These are phyloP conservation scores for Adenanthera pavonina DNA, from an alignment of 306 rosid genomes.

Conservation along the genomic window DNA sequence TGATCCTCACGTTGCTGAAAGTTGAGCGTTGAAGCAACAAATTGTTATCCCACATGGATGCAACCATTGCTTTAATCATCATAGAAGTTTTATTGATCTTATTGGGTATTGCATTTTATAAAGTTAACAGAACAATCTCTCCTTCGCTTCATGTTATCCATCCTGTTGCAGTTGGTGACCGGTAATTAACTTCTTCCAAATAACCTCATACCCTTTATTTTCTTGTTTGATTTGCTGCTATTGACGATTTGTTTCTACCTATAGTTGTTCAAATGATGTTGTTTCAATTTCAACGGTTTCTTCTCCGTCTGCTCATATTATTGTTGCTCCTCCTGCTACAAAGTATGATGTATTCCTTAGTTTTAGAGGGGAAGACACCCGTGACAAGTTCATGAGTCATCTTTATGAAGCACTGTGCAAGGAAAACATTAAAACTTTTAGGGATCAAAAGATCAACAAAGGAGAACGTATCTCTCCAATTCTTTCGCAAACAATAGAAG, in stretches of 20 bases:
- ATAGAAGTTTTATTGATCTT: not conserved
- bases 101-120: not conserved
- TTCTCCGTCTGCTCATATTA: not conserved
- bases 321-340: not conserved
- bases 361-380: conserved; percentile 11
- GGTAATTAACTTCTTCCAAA: not conserved
- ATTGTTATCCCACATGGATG: no score
- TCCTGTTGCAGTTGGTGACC: not conserved
- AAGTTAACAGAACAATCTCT: not conserved
- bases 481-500: not conserved
- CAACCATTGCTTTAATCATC: not conserved
- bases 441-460: not conserved
- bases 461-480: not conserved
- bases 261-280: not conserved
- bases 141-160: no score
- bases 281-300: not conserved
- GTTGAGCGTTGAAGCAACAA: no score
- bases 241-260: not conserved
- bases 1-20: no score
- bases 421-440: not conserved
- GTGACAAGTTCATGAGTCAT: not conserved
- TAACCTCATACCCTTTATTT: not conserved
- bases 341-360: not conserved
- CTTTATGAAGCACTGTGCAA: not conserved
- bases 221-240: not conserved